Evolutionary conservation across 1,284 basidiomycete species (phyloP).

Genomic region (Bjerkandera adusta): DNA sequence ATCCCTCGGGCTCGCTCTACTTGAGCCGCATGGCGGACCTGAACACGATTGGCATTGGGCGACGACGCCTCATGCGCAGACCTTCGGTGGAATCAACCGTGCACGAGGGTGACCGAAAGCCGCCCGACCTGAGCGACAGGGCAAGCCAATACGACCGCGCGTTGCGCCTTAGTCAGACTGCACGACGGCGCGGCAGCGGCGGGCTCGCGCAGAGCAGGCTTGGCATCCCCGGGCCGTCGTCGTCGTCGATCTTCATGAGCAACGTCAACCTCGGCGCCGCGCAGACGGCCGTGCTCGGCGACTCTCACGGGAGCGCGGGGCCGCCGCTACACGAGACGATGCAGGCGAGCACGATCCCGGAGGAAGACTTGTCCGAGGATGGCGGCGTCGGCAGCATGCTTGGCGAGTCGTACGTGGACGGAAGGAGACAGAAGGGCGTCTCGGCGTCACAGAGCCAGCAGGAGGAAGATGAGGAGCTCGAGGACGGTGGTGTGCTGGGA

Average conservation of each 20-base stretch:
- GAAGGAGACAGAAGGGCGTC: conserved; percentile 35
- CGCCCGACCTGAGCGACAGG: conserved; percentile 47
- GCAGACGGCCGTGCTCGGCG: conserved; percentile 66
- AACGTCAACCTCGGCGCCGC: conserved; percentile 47
- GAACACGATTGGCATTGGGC: conserved; percentile 31
- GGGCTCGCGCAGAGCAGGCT: conserved; percentile 32
- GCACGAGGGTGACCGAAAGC: conserved; percentile 23
- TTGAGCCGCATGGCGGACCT: conserved; percentile 80
- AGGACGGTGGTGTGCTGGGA: conserved; percentile 66
- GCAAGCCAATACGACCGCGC: conserved; percentile 74
- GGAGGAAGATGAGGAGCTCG: conserved; percentile 58
- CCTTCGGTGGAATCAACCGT: conserved; percentile 26
- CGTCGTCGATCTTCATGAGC: conserved; percentile 43
- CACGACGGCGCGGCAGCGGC: conserved; percentile 39
- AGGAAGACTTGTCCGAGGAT: conserved; percentile 48
- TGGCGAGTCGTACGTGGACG: conserved; percentile 69
- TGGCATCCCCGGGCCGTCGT: conserved; percentile 19
- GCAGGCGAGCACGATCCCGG: conserved; percentile 31
- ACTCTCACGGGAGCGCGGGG: conserved; percentile 58
- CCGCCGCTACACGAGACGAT: conserved; percentile 13
- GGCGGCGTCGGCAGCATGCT: conserved; percentile 58
- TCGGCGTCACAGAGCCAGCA: conserved; percentile 49
- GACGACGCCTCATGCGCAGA: conserved; percentile 25
- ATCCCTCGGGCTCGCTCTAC: conserved; percentile 84
- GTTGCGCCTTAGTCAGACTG: conserved; percentile 61